Percentiles rank a stretch among this genome's conserved stretches.
Conservation (phyloP, 2,329 filamentous ascomycete genomes). For the Epichloe glyceriae region DNA sequence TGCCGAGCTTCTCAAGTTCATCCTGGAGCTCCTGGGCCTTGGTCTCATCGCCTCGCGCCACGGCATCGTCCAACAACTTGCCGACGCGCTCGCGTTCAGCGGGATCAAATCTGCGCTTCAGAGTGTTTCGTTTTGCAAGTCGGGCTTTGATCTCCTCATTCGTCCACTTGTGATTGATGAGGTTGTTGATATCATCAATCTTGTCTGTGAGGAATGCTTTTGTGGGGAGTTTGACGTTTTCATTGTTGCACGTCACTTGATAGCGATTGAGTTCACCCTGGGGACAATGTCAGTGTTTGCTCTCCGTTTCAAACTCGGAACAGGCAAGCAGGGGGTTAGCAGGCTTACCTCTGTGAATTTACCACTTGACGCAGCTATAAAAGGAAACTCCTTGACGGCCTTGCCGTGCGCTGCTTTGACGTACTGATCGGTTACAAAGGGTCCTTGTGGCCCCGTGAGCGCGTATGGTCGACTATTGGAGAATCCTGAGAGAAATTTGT, state of each 20-base stretch:
- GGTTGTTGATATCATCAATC: conserved; percentile 63
- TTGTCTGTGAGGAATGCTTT: conserved; percentile 56
- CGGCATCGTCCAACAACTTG: conserved; percentile 53
- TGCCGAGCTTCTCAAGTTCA: conserved; percentile 49
- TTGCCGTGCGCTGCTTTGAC: conserved; percentile 72
- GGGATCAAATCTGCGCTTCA: conserved; percentile 54
- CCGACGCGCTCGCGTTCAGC: conserved; percentile 56
- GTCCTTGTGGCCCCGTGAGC: conserved; percentile 63
- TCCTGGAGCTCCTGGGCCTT: conserved; percentile 41
- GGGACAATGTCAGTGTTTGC: conserved; percentile 13
- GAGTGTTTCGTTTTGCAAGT: conserved; percentile 54
- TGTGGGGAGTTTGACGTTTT: conserved; percentile 63
- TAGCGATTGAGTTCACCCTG: conserved; percentile 73
- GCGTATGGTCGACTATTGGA: conserved; percentile 70
- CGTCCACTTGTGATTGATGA: conserved; percentile 72
- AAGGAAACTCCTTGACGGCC: conserved; percentile 72
- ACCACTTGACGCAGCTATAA: conserved; percentile 79
- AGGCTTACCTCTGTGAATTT: conserved; percentile 62
- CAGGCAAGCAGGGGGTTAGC: too few species aligned
- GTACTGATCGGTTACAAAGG: conserved; percentile 77
- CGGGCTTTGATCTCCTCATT: conserved; percentile 72
- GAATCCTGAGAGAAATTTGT: conserved; percentile 43
- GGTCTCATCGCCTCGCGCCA: conserved; percentile 47
- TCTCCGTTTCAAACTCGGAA: not conserved
- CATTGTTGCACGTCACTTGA: conserved; percentile 58